Base-by-base conservation (phyloP, 306 rosid species). In the Rubus idaeus region DNA sequence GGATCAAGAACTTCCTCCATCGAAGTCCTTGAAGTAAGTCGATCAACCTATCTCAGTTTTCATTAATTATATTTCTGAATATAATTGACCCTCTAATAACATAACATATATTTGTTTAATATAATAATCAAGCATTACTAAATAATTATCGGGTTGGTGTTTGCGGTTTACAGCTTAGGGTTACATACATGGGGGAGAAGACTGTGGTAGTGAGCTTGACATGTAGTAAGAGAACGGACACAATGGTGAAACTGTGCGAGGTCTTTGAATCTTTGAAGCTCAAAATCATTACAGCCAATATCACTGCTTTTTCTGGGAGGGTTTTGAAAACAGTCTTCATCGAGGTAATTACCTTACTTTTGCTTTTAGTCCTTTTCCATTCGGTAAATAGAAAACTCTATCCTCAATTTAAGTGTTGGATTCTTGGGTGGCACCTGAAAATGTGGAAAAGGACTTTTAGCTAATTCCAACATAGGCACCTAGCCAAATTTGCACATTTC, bases 181-280 rank as follows among this genome's bases (percentile, higher is more conserved):
- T 90, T 3, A 86, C 90, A 20, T 81, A 84, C 81, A 91, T 89
- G 97, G 91, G 93, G 40, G 96, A 91, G 76, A 93, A 78, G 70
- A 93, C 88, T 5, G 53, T 88, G 45, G 93, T 88, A 70, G 97
- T 93, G 76, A 93, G 90, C 76, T 83, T 96, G 92, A 90, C 91
- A 13, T 96, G 99, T 57, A 91, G 87, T 57, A 91, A 96, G 77
- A 86, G 91, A 77, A 87, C 88, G 53, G 92, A 90, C 75, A 93
- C 99, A 82, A 96, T 91, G 89, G 97, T 91, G 37, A 96, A 93
- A 82, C 75, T 96, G 44, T 96, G 99, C 23, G 88, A 93, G 46
- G 94, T 87, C 12, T 92, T 96, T 26, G 99, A 96, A 81, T 96
- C 99, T 53, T 78, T 96, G 84, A 96, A 91, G 87, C 93, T 96